These are phyloP conservation scores for Ganoderma leucocontextum DNA, from an alignment of 1,284 basidiomycete species.

Conservation along the genomic window DNA sequence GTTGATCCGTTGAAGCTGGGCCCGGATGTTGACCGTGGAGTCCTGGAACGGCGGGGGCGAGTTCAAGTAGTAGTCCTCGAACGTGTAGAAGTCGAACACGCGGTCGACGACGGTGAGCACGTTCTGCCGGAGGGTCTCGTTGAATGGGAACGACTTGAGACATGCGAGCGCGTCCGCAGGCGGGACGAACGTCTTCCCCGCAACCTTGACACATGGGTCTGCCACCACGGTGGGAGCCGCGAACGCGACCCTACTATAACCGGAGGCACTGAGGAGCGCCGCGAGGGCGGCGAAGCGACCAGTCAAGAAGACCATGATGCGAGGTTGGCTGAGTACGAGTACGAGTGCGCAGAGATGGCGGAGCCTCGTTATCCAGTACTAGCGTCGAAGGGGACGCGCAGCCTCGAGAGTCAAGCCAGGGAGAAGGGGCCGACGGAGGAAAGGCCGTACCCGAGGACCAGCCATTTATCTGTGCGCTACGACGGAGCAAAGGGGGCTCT, in stretches of 20 bases:
- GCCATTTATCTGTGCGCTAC: neutral
- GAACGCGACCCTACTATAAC: neutral
- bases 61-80: slow-evolving; percentile 67
- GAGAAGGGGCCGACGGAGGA: neutral
- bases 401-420: slow-evolving; percentile 1
- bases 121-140: slow-evolving; percentile 68
- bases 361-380: neutral
- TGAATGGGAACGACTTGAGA: slow-evolving; percentile 68
- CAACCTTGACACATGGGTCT: slow-evolving; percentile 62
- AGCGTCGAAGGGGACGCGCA: neutral
- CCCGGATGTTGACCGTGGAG: slow-evolving; percentile 62
- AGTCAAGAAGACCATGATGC: slow-evolving; percentile 18
- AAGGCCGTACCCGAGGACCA: neutral
- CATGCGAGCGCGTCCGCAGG: slow-evolving; percentile 65
- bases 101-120: slow-evolving; percentile 59
- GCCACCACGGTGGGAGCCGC: slow-evolving; percentile 21
- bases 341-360: neutral
- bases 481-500: neutral
- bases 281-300: slow-evolving; percentile 18
- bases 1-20: slow-evolving; percentile 56
- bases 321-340: neutral
- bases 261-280: slow-evolving; percentile 10
- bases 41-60: slow-evolving; percentile 70
- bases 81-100: slow-evolving; percentile 72
- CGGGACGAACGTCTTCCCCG: slow-evolving; percentile 55